A percentile compares a stretch with the other conserved stretches of the same genome.
phyloP scores from a whole-genome alignment of 257 asterid species.

The Fraxinus anomala region DNA sequence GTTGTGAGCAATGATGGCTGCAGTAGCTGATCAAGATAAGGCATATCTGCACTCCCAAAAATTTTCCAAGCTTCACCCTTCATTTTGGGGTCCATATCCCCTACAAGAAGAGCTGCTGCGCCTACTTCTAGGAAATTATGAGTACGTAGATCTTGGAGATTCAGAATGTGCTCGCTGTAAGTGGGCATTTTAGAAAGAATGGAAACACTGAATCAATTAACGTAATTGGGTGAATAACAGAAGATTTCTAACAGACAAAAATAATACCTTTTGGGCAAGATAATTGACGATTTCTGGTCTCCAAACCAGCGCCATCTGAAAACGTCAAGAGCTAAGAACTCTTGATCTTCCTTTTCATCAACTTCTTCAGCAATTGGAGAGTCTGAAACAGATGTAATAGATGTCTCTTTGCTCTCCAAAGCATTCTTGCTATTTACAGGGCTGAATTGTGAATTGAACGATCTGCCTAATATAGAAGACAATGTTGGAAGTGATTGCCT shows the following conservation, averaged over 20 bases:
- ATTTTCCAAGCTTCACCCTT: slow-evolving; percentile 88
- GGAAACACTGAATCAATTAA: slow-evolving; percentile 19
- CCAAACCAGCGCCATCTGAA: slow-evolving; percentile 97
- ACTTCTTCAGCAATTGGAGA: slow-evolving; percentile 78
- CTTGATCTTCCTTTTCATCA: slow-evolving; percentile 74
- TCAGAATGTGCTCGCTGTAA: slow-evolving; percentile 78
- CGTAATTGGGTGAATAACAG: slow-evolving; percentile 18
- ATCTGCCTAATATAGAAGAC: slow-evolving; percentile 89
- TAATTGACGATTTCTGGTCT: slow-evolving; percentile 72
- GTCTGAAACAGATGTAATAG: slow-evolving; percentile 67
- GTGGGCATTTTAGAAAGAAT: slow-evolving; percentile 32
- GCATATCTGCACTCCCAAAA: slow-evolving; percentile 90
- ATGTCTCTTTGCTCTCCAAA: slow-evolving; percentile 77
- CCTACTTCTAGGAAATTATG: slow-evolving; percentile 95
- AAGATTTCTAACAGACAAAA: slow-evolving; percentile 35
- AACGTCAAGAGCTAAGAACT: slow-evolving; percentile 77
- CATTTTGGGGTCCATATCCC: slow-evolving; percentile 95
- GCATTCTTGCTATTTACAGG: slow-evolving; percentile 82
- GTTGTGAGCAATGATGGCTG: slow-evolving; percentile 97
- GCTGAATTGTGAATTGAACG: slow-evolving; percentile 83
- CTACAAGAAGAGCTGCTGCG: slow-evolving; percentile 98
- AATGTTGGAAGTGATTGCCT: slow-evolving; percentile 87
- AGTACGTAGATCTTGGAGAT: slow-evolving; percentile 66
- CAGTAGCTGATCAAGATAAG: slow-evolving; percentile 90
- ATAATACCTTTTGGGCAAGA: slow-evolving; percentile 76